Evolutionary conservation across 257 asterid genomes (phyloP).

Genomic region (Solanum chilense): DNA sequence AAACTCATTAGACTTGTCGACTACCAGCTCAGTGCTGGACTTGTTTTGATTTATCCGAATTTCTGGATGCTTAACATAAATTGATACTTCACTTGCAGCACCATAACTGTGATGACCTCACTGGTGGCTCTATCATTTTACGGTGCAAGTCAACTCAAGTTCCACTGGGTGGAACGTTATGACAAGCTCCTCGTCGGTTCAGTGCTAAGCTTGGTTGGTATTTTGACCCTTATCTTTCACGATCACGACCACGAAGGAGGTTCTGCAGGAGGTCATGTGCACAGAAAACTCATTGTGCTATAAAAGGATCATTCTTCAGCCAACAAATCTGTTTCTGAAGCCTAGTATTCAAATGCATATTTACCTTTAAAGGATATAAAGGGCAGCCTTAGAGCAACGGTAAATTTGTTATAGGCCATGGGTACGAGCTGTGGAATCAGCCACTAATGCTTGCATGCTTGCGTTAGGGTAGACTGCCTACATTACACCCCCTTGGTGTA

Average conservation of each 20-base stretch:
- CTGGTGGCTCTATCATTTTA: slow-evolving; percentile 93
- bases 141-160: slow-evolving; percentile 98
- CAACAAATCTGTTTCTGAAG: not conserved
- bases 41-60: not conserved
- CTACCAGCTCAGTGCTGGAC: not conserved
- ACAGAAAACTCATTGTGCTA: slow-evolving; percentile 47
- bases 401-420: not conserved
- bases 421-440: not conserved
- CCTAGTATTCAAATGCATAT: not conserved
- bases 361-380: not conserved
- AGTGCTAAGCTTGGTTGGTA: slow-evolving; percentile 77
- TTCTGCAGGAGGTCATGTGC: slow-evolving; percentile 34
- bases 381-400: not conserved
- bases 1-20: not conserved
- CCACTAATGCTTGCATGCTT: not conserved
- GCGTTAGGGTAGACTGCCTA: not conserved
- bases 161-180: slow-evolving; percentile 93
- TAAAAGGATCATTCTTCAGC: slow-evolving; percentile 2
- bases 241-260: slow-evolving; percentile 43
- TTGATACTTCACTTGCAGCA: slow-evolving; percentile 34
- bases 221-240: slow-evolving; percentile 83
- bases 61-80: not conserved
- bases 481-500: not conserved
- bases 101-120: slow-evolving; percentile 88
- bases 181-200: slow-evolving; percentile 97